Evolutionary conservation across 2,329 filamentous ascomycete genomes (phyloP), one percentile per base, ranked within the genome.

Genomic region (Aspergillus tamarii): DNA sequence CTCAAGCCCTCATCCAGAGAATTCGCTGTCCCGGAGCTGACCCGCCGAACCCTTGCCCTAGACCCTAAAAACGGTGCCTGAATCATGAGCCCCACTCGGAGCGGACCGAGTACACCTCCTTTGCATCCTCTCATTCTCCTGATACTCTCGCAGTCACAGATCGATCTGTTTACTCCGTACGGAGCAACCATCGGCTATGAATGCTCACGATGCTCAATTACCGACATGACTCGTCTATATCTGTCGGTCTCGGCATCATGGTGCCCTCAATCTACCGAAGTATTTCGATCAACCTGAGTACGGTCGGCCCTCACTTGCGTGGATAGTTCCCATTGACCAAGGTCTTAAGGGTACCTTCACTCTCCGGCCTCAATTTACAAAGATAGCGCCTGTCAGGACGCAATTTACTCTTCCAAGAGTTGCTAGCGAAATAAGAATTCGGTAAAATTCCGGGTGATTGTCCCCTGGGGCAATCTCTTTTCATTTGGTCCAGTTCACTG

Each of bases 81-180:
- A 30, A 60, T 32, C 36, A 57, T 23, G 46, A 9, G 58, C 28
- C 46, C 62, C 62, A 61, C 62, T 48, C 54, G 62, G 62, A 39
- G 58, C 43, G 53, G 58, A 56, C 53, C 53, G 36, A 60, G 28
- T 56, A 7, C 23, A 36, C 26, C 32, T 50, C 56, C 41, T 53
- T 30, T n/a, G 30, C 48, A 21, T 54, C 39, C 28, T 41, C 19
- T 48, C 43, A 55, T 56, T 56, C 36, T 26, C 43, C 14, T 61
- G 58, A 61, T 56, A 64, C 62, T 61, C 41, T 46, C 2, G 11
- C 36, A 32, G 62, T 64, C 45, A 57, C 62, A 64, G 59, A 34
- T 61, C 28, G 8, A 39, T 50, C 26, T 9, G 39, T 41, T 19
- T 19, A n/a, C 16, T 41, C 19, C 39, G 39, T 41, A 9, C 21